Conservation (phyloP, 2,329 filamentous ascomycete species). For the Daldinia sp. region DNA sequence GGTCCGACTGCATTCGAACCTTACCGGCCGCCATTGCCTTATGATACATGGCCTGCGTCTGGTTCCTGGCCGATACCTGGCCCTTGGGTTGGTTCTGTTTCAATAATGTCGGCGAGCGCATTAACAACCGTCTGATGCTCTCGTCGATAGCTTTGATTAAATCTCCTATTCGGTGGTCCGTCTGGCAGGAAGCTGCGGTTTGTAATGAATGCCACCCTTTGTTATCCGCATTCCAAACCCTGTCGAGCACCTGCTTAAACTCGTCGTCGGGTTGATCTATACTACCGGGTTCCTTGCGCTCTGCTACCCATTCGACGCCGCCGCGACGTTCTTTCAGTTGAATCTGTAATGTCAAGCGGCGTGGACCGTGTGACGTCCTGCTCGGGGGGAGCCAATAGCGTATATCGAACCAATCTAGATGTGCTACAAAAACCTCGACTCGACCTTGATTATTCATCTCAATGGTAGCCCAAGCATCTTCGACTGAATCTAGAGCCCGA, state of each 20-base stretch:
- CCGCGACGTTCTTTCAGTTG: slow-evolving; percentile 58
- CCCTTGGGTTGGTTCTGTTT: slow-evolving; percentile 40
- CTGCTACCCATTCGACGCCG: slow-evolving; percentile 61
- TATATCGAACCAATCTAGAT: slow-evolving; percentile 66
- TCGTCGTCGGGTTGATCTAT: slow-evolving; percentile 42
- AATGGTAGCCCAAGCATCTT: slow-evolving; percentile 59
- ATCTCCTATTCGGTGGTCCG: slow-evolving; percentile 53
- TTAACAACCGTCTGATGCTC: slow-evolving; percentile 50
- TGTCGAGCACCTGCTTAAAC: slow-evolving; percentile 42
- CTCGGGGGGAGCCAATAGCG: slow-evolving; percentile 56
- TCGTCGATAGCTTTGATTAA: slow-evolving; percentile 59
- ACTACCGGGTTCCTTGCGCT: slow-evolving; percentile 46
- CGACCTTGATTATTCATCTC: slow-evolving; percentile 54
- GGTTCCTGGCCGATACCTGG: slow-evolving; percentile 31
- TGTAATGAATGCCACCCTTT: slow-evolving; percentile 45
- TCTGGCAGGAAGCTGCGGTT: slow-evolving; percentile 53
- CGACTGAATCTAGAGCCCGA: slow-evolving; percentile 66
- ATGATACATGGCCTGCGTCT: slow-evolving; percentile 31
- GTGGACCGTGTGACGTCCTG: slow-evolving; percentile 42
- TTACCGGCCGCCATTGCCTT: slow-evolving; percentile 35
- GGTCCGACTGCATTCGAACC: slow-evolving; percentile 33
- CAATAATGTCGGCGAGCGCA: slow-evolving; percentile 41
- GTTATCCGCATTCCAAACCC: slow-evolving; percentile 42
- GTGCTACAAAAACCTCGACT: slow-evolving; percentile 61
- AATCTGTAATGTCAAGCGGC: slow-evolving; percentile 61